Base-by-base conservation (phyloP, 2,329 filamentous ascomycete genomes). In the Trichophyton simii region DNA sequence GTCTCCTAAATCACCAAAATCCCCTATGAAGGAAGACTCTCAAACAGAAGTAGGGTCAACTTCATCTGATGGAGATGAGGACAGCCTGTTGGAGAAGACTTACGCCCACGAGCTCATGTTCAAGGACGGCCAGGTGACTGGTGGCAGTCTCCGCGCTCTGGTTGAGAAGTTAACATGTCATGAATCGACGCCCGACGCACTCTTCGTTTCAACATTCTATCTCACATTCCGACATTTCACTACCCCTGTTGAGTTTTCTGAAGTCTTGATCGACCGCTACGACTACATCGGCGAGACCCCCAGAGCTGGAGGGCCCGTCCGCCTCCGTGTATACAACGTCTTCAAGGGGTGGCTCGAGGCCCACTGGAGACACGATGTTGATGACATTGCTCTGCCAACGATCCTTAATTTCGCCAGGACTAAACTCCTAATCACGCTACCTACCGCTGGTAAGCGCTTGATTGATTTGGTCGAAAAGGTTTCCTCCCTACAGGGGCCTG, bases 271-370 rank as follows among this genome's bases (percentile, higher is more conserved):
- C 60, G 87, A 94, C 62, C 86, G 95, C 34, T 99, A 95, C 72
- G 89, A 96, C 63, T 96, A 96, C 67, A 87, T 96, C 42, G 87
- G 84, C 11, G 87, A 94, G 63, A 88, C 86, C 57, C 83, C 85
- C 22, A 82, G 85, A 62, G 83, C 91, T 65, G 86, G 91, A 22
- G 83, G 81, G 2, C 89, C 92, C 0, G 92, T 97, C 22, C 86
- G 91, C 58, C 78, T 99, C 57, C 85, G 94, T 59, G 90, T 97
- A 1, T 97, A 95, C 78, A 97, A 99, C 71, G 87, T 91, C 61
- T 90, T 99, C 80, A 99, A 99, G 75, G 88, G 89, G 48, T 99
- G 94, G 94, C 79, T 99, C 20, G 94, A 97, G 76, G 94, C 88
- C 5, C 91, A 99, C 74, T 99, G 94, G 92, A 85, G 88, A 57